Conservation (phyloP, 345 rosid species). For the Brassica incana region DNA sequence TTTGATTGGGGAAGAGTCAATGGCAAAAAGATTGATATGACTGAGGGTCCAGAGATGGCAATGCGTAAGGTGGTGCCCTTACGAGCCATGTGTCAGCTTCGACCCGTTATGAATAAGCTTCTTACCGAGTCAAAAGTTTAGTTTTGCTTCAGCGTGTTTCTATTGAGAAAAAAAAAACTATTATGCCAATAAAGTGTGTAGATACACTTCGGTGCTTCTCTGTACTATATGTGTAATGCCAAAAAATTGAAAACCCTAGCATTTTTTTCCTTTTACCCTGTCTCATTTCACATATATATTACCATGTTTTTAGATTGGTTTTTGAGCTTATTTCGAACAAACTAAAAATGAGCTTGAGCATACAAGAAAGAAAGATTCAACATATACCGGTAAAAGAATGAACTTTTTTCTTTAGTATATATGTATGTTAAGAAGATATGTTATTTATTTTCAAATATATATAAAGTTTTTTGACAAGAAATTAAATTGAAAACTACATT, state of each 20-base stretch:
- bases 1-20: slow-evolving; percentile 31
- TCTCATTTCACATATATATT: not conserved
- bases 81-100: slow-evolving; percentile 13
- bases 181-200: not conserved
- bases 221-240: not conserved
- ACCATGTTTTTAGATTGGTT: not conserved
- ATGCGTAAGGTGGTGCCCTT: slow-evolving; percentile 26
- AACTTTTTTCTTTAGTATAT: not conserved
- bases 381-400: not conserved
- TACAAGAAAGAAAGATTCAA: not conserved
- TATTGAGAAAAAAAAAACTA: not conserved
- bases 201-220: not conserved
- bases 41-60: slow-evolving; percentile 17
- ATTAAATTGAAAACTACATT: too few relatives aligned
- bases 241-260: not conserved
- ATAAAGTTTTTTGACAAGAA: too few relatives aligned
- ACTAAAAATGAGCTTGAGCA: not conserved
- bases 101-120: slow-evolving; percentile 23
- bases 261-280: not conserved
- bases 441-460: too few relatives aligned
- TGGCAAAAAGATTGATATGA: slow-evolving; percentile 24
- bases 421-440: too few relatives aligned
- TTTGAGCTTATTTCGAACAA: not conserved
- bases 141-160: not conserved
- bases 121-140: slow-evolving; percentile 9